phyloP scores from a whole-genome alignment of 2,329 filamentous ascomycete species.

The Epichloe uncinata region DNA sequence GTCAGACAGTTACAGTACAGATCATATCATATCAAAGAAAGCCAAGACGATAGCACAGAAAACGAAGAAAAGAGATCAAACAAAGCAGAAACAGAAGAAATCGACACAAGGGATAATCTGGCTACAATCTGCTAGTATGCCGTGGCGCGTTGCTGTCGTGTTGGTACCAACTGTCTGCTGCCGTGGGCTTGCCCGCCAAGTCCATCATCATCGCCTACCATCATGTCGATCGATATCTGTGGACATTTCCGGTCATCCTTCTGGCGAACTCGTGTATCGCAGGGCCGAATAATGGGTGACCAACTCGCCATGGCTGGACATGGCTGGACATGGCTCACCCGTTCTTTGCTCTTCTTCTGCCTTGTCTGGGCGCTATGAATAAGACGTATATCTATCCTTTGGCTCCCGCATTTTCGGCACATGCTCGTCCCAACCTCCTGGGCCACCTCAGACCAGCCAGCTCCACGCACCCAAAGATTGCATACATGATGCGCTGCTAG shows the following conservation, averaged over 20 bases:
- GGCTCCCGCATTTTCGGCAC: not conserved
- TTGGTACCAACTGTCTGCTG: constrained; percentile 6
- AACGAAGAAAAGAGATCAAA: constrained; percentile 8
- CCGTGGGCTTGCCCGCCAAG: not conserved
- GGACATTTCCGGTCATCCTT: not conserved
- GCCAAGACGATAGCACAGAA: constrained; percentile 61
- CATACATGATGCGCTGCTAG: not conserved
- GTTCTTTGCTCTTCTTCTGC: not conserved
- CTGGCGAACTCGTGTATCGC: not conserved
- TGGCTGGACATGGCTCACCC: not conserved
- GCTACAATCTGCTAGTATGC: constrained; percentile 3
- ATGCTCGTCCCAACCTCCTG: not conserved
- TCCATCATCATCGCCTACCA: not conserved
- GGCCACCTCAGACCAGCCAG: not conserved
- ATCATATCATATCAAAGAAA: constrained; percentile 12
- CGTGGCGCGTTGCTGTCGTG: constrained; percentile 24
- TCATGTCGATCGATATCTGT: not conserved
- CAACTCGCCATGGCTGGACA: not conserved
- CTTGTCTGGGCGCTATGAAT: not conserved
- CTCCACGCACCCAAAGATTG: not conserved
- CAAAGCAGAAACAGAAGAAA: constrained; percentile 16
- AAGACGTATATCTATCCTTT: not conserved
- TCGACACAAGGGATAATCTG: constrained; percentile 27
- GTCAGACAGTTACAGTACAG: constrained; percentile 20
- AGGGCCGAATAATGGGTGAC: not conserved